Evolutionary conservation across 2,329 filamentous ascomycete genomes (phyloP), one percentile per base, ranked within the genome.

Genomic region (Fusarium sp.): DNA sequence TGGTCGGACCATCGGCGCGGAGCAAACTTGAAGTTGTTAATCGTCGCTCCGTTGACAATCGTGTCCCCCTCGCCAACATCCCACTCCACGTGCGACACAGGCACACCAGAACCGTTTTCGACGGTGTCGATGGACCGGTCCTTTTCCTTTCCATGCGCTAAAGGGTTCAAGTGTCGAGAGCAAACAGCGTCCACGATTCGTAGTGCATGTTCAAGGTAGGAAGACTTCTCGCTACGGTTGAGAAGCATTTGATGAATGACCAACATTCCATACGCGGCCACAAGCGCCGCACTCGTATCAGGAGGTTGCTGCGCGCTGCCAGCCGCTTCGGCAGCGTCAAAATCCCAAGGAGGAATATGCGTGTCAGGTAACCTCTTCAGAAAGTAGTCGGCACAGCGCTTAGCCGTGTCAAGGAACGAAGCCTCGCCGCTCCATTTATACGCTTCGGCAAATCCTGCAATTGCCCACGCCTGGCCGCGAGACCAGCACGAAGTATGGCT

Each of bases 391-490:
- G 86, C 86, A 43, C 85, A 84, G 4, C 77, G 73, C 5, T 81
- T 77, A 0, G 87, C 83, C 4, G 86, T 87, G 0, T 82, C 72
- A 1, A 88, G 80, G 66, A 87, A 88, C 2, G 78, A 79, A 0
- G 41, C 48, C 30, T 86, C 83, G 13, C 81, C 80, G 0, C 85
- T 88, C 85, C 86, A 87, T n/a, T 74, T 73, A 62, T 86, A 87
- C 0, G 83, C 83, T 73, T 87, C 83, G 0, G 83, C 83, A 64
- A 87, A 88, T 0, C 87, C 87, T 57, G 83, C 81, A 4, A 88
- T 84, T 0, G 84, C 83, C 87, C 87, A 88, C 0, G 85, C 85
- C 66, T 88, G 87, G 1, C 87, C 87, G 5, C 87, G 81, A 6
- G 83, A 79, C 87, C 87, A 88, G 11, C 83, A 86, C 0, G 84